These are phyloP conservation scores for Fusarium dimerum DNA, from an alignment of 2,329 filamentous ascomycete species.

Conservation along the genomic window DNA sequence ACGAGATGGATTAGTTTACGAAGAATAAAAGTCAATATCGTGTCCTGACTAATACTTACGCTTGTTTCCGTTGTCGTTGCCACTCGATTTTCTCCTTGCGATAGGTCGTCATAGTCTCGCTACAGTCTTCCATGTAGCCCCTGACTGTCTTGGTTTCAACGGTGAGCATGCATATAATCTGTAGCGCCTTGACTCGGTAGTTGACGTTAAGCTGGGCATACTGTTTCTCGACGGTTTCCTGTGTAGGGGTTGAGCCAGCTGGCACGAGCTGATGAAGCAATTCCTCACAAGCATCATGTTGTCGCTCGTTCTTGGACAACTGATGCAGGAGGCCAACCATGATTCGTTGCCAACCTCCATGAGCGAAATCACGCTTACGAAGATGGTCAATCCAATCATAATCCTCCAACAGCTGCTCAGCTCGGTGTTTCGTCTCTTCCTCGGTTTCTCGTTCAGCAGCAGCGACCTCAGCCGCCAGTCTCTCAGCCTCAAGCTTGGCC, in stretches of 20 bases:
- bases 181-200: slow-evolving; percentile 73
- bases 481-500: slow-evolving; percentile 76
- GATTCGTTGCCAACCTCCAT: slow-evolving; percentile 90
- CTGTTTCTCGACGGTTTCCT: slow-evolving; percentile 69
- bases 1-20: slow-evolving; percentile 4
- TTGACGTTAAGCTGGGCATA: slow-evolving; percentile 83
- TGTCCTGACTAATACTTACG: slow-evolving; percentile 45
- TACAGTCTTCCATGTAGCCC: slow-evolving; percentile 87
- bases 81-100: slow-evolving; percentile 95
- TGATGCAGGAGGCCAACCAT: slow-evolving; percentile 85
- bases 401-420: slow-evolving; percentile 71
- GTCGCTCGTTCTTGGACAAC: slow-evolving; percentile 72
- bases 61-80: slow-evolving; percentile 73
- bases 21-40: background rate
- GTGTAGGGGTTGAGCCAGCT: slow-evolving; percentile 70
- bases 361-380: slow-evolving; percentile 78
- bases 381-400: slow-evolving; percentile 87
- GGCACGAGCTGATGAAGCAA: slow-evolving; percentile 82
- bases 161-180: slow-evolving; percentile 84
- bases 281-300: slow-evolving; percentile 73
- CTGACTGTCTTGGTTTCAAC: slow-evolving; percentile 84
- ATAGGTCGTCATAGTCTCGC: slow-evolving; percentile 90
- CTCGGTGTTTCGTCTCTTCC: slow-evolving; percentile 62
- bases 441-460: slow-evolving; percentile 53
- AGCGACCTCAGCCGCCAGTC: slow-evolving; percentile 60